These are phyloP conservation scores for Coprinopsis cinerea DNA, from an alignment of 768 basidiomycete genomes.

Conservation along the genomic window DNA sequence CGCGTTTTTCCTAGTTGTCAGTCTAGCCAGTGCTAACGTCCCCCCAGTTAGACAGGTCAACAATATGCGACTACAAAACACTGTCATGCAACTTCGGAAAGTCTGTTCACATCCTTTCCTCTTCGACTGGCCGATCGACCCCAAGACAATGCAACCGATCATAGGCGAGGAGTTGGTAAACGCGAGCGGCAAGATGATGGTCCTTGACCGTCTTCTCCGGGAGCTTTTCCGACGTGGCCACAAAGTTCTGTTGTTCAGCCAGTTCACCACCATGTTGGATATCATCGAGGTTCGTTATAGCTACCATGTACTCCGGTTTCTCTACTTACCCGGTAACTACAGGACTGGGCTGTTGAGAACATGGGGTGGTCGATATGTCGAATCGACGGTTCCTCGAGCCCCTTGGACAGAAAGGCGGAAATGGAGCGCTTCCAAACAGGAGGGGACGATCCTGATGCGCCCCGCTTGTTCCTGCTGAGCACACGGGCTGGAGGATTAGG, in stretches of 20 bases:
- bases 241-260: slow-evolving; percentile 84
- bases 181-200: slow-evolving; percentile 95
- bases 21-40: not conserved
- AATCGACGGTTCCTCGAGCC: slow-evolving; percentile 84
- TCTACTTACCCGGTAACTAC: slow-evolving; percentile 3
- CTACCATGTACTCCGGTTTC: not conserved
- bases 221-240: slow-evolving; percentile 76
- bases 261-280: slow-evolving; percentile 95
- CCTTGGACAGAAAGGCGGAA: slow-evolving; percentile 75
- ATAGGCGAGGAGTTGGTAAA: slow-evolving; percentile 78
- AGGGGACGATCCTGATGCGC: slow-evolving; percentile 56
- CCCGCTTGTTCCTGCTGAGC: slow-evolving; percentile 71
- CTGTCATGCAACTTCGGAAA: slow-evolving; percentile 96
- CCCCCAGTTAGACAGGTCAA: slow-evolving; percentile 73
- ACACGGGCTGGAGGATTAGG: slow-evolving; percentile 78
- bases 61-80: slow-evolving; percentile 91
- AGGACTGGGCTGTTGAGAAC: slow-evolving; percentile 85
- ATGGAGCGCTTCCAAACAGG: slow-evolving; percentile 81
- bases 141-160: slow-evolving; percentile 51
- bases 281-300: slow-evolving; percentile 70
- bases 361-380: slow-evolving; percentile 84
- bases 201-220: slow-evolving; percentile 81
- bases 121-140: slow-evolving; percentile 78
- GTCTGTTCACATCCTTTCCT: slow-evolving; percentile 91
- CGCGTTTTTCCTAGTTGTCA: slow-evolving; percentile 22